A percentile compares a stretch with the other conserved stretches of the same genome.
phyloP scores from a whole-genome alignment of 306 rosid genomes.

The Vigna hirtella region DNA sequence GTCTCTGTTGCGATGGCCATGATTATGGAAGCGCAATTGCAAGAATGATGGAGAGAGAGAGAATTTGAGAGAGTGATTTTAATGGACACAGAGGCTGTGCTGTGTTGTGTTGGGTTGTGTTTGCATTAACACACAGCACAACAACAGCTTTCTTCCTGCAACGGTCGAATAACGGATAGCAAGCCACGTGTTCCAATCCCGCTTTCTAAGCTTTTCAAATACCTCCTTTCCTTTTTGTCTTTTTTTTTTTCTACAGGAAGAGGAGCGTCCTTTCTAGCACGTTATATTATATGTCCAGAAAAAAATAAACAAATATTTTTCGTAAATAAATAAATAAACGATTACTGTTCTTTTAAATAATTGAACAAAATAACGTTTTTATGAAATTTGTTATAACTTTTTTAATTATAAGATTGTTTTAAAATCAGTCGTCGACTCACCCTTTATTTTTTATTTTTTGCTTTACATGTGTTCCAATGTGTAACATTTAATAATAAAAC shows the following conservation, averaged over 20 bases:
- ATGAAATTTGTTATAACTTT: too few relatives aligned
- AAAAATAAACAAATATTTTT: too few relatives aligned
- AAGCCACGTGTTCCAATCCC: constrained; percentile 64
- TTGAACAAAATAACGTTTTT: too few relatives aligned
- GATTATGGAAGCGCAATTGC: background rate
- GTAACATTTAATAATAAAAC: too few relatives aligned
- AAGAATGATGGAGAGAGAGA: background rate
- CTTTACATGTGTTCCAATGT: too few relatives aligned
- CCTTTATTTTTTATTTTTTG: too few relatives aligned
- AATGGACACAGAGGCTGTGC: background rate
- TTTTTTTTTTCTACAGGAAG: background rate
- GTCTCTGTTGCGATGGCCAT: constrained; percentile 88
- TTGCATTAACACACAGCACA: constrained; percentile 4
- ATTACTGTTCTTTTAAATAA: too few relatives aligned
- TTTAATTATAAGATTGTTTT: too few relatives aligned
- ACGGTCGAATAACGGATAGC: constrained; percentile 81
- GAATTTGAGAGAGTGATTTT: constrained; percentile 2
- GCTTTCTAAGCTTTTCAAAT: constrained; percentile 59
- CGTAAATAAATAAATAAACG: too few relatives aligned
- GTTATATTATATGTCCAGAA: background rate
- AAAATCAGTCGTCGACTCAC: too few relatives aligned
- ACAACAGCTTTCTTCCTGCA: constrained; percentile 45
- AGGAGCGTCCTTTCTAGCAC: background rate
- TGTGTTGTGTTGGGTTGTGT: background rate
- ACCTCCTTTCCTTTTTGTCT: background rate